phyloP scores from a whole-genome alignment of 1,284 basidiomycete genomes.

The Cryptococcus neoformans region DNA sequence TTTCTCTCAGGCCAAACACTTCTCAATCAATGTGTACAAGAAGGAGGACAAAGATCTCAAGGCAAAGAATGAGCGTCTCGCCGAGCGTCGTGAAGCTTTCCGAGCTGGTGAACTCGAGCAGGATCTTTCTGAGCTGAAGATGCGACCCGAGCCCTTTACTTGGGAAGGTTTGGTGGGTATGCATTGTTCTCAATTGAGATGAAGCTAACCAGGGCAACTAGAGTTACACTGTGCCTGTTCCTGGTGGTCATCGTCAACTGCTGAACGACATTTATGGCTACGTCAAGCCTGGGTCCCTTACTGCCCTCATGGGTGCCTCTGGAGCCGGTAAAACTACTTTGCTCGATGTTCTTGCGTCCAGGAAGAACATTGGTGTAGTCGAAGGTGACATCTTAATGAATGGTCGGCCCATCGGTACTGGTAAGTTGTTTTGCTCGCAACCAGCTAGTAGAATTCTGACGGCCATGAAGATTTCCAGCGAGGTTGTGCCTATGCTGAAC shows the following conservation, averaged over 20 bases:
- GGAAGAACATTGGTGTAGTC: slow-evolving; percentile 56
- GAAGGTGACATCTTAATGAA: slow-evolving; percentile 54
- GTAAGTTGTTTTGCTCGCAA: not conserved
- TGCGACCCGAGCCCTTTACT: slow-evolving; percentile 50
- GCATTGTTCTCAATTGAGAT: not conserved
- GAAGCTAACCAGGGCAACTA: not conserved
- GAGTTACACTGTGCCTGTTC: slow-evolving; percentile 54
- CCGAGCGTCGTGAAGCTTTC: slow-evolving; percentile 56
- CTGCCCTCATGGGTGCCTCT: slow-evolving; percentile 60
- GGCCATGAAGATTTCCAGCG: slow-evolving; percentile 45
- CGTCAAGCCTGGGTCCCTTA: slow-evolving; percentile 57
- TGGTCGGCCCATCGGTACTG: slow-evolving; percentile 52
- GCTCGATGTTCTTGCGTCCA: slow-evolving; percentile 56
- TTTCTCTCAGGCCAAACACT: slow-evolving; percentile 22
- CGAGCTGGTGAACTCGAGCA: slow-evolving; percentile 46
- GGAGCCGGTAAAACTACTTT: slow-evolving; percentile 58
- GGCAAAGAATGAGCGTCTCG: slow-evolving; percentile 61
- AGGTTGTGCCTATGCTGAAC: slow-evolving; percentile 64
- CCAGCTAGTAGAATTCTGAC: not conserved
- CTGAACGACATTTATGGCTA: slow-evolving; percentile 58
- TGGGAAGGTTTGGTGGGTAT: slow-evolving; percentile 46
- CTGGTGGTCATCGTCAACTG: slow-evolving; percentile 53
- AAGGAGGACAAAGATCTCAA: slow-evolving; percentile 67
- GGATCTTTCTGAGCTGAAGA: slow-evolving; percentile 44
- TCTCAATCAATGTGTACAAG: slow-evolving; percentile 61